phyloP scores from a whole-genome alignment of 495 filamentous ascomycete species.

The Penicillium argentinense region DNA sequence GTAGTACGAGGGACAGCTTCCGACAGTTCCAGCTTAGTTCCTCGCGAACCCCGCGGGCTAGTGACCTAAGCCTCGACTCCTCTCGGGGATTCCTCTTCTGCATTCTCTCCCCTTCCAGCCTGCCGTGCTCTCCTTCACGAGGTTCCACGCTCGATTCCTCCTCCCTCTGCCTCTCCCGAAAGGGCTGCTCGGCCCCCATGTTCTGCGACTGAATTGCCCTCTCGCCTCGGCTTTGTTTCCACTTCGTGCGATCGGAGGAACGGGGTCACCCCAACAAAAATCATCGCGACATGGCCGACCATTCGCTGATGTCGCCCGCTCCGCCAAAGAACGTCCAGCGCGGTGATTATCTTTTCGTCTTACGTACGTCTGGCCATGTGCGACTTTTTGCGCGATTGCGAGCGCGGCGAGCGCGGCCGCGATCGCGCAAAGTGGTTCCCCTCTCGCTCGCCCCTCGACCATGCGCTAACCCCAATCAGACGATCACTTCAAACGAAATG shows the following conservation, averaged over 20 bases:
- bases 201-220: constrained; percentile 20
- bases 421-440: not conserved
- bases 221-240: constrained; percentile 8
- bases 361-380: constrained; percentile 61
- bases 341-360: constrained; percentile 71
- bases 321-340: constrained; percentile 50
- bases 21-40: constrained; percentile 5
- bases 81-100: constrained; percentile 24
- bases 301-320: constrained; percentile 14
- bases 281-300: constrained; percentile 36
- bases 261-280: constrained; percentile 8
- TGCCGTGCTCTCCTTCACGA: constrained; percentile 15
- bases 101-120: constrained; percentile 28
- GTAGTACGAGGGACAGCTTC: not conserved
- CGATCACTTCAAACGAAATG: constrained; percentile 85
- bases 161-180: constrained; percentile 13
- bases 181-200: constrained; percentile 32
- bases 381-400: constrained; percentile 6
- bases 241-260: constrained; percentile 10
- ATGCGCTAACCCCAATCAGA: constrained; percentile 43
- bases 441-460: not conserved
- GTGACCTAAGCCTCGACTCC: constrained; percentile 11
- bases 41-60: constrained; percentile 17
- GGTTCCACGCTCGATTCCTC: constrained; percentile 12
- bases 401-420: too few species aligned